These are phyloP conservation scores for Krasilnikovozyma curviuscula DNA, from an alignment of 768 basidiomycete species.

Conservation along the genomic window DNA sequence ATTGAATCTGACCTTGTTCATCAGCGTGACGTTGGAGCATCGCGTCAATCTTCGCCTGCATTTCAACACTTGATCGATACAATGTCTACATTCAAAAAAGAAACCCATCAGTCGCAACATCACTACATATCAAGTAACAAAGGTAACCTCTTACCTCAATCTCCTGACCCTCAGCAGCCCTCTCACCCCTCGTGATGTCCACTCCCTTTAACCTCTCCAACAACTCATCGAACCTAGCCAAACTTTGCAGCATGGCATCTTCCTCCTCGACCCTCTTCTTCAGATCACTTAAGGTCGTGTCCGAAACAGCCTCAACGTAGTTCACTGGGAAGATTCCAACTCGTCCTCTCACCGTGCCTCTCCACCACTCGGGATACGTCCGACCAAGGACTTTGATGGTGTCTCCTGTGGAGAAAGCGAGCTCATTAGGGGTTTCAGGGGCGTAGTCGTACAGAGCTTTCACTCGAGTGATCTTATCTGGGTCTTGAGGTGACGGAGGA, in stretches of 20 bases:
- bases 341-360: constrained; percentile 70
- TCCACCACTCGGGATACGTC: constrained; percentile 92
- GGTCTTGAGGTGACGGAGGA: constrained; percentile 21
- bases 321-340: constrained; percentile 95
- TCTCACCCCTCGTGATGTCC: constrained; percentile 53
- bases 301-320: constrained; percentile 75
- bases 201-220: constrained; percentile 51
- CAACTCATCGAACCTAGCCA: constrained; percentile 62
- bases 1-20: constrained; percentile 94
- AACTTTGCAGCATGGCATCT: constrained; percentile 68
- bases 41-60: constrained; percentile 91
- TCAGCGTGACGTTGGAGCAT: constrained; percentile 81
- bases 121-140: not conserved
- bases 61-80: constrained; percentile 69
- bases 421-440: constrained; percentile 69
- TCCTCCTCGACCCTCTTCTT: constrained; percentile 71
- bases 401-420: constrained; percentile 79
- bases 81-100: no score
- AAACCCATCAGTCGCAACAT: not conserved
- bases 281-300: constrained; percentile 56
- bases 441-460: constrained; percentile 75
- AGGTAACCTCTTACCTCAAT: constrained; percentile 39
- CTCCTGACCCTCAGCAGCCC: constrained; percentile 77
- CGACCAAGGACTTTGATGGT: constrained; percentile 87
- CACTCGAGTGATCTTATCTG: constrained; percentile 52